Conservation (phyloP, 148 eudicot genomes). For the Gaultheria prostrata region DNA sequence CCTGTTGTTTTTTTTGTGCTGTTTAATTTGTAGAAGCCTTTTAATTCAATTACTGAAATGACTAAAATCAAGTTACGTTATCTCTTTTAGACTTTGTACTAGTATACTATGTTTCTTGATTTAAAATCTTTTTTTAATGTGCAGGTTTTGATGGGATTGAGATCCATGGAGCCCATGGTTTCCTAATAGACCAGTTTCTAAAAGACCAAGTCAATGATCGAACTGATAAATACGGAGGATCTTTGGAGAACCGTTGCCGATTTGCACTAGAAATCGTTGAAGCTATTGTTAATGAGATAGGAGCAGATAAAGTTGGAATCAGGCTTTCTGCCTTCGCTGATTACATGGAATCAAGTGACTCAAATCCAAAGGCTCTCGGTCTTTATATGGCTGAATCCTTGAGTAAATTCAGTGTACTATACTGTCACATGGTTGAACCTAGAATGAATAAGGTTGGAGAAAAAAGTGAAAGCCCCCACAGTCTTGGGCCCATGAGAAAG, state of each 20-base stretch:
- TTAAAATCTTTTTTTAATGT: not conserved
- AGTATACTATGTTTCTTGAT: not conserved
- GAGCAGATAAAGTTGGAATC: conserved; percentile 6
- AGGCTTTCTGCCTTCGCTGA: conserved; percentile 3
- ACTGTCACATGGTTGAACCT: conserved; percentile 35
- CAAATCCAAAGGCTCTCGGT: conserved; percentile 31
- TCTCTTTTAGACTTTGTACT: not conserved
- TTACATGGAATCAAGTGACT: not conserved
- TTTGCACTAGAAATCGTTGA: conserved; percentile 10
- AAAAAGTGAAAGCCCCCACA: conserved; percentile 13
- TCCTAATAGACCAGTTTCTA: conserved; percentile 42
- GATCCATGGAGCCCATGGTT: conserved; percentile 48
- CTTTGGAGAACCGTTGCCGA: conserved; percentile 12
- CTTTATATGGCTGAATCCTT: conserved; percentile 34
- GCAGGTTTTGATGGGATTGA: conserved; percentile 43
- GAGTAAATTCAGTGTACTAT: conserved; percentile 20
- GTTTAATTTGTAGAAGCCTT: not conserved
- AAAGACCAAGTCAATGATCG: conserved; percentile 20
- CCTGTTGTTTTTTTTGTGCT: not conserved
- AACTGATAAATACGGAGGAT: conserved; percentile 12
- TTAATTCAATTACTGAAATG: not conserved
- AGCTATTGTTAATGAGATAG: conserved; percentile 15
- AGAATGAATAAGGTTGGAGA: conserved; percentile 27
- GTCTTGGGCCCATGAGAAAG: conserved; percentile 29
- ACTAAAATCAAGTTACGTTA: not conserved